A percentile compares a stretch with the other conserved stretches of the same genome.
These are phyloP conservation scores for Colletotrichum simmondsii DNA, from an alignment of 2,329 filamentous ascomycete species.

Conservation along the genomic window DNA sequence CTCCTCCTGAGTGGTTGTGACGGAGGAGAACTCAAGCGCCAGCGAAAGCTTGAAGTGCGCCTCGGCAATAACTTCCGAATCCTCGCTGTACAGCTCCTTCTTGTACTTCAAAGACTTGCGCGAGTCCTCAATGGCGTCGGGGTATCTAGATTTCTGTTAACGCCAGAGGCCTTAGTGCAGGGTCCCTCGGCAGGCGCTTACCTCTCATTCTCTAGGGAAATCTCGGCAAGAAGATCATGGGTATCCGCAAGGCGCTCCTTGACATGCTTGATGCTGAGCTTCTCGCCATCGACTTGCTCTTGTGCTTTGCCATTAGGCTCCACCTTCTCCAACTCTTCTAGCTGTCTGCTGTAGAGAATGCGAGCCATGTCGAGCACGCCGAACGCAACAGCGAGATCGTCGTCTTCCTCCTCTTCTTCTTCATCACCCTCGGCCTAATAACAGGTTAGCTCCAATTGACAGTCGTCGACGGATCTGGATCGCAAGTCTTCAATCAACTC, in stretches of 20 bases:
- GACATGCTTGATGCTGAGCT: constrained; percentile 64
- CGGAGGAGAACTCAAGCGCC: constrained; percentile 91
- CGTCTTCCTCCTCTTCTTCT: constrained; percentile 67
- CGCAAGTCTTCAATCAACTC: not conserved
- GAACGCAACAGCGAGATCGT: constrained; percentile 83
- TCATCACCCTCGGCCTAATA: constrained; percentile 49
- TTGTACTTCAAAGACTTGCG: constrained; percentile 83
- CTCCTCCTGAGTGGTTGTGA: constrained; percentile 70
- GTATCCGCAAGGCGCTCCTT: constrained; percentile 93
- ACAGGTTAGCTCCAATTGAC: constrained; percentile 22
- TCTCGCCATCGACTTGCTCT: constrained; percentile 52
- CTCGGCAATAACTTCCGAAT: constrained; percentile 89
- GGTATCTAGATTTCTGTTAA: constrained; percentile 65
- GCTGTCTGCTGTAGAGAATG: constrained; percentile 68
- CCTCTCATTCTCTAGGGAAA: constrained; percentile 95
- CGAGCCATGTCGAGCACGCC: constrained; percentile 86
- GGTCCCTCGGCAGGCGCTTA: constrained; percentile 43
- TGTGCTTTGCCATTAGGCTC: constrained; percentile 56
- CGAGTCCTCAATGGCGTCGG: constrained; percentile 86
- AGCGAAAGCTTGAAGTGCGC: constrained; percentile 97
- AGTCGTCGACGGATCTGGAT: not conserved
- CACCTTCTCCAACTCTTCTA: constrained; percentile 52
- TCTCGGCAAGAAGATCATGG: constrained; percentile 93
- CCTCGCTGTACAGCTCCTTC: constrained; percentile 79
- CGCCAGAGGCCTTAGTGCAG: not conserved